These are phyloP conservation scores for Musa balbisiana DNA, from an alignment of 202 grass and related monocot genomes.

Conservation along the genomic window DNA sequence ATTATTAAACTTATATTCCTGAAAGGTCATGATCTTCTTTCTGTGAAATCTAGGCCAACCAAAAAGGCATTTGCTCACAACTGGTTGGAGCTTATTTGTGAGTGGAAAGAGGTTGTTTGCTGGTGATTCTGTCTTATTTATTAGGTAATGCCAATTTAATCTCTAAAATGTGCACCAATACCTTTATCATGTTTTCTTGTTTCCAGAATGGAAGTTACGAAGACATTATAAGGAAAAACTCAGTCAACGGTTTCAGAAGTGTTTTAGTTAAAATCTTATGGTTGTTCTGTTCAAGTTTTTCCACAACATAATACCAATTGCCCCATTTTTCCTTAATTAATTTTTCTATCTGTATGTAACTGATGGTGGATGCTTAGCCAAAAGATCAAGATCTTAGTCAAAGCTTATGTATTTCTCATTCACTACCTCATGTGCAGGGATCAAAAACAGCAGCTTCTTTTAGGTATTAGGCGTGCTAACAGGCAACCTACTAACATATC, in stretches of 20 bases:
- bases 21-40: conserved; percentile 7
- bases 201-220: not conserved
- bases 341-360: not conserved
- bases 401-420: not conserved
- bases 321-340: not conserved
- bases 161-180: not conserved
- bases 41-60: conserved; percentile 65
- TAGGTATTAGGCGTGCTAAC: conserved; percentile 82
- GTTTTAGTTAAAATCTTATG: not conserved
- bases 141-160: conserved; percentile 43
- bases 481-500: conserved; percentile 84
- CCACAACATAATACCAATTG: not conserved
- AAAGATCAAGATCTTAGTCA: not conserved
- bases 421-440: conserved; percentile 40
- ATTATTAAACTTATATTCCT: not conserved
- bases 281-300: not conserved
- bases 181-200: not conserved
- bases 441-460: conserved; percentile 84
- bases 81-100: conserved; percentile 96
- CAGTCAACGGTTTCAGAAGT: no score
- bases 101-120: conserved; percentile 88
- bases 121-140: conserved; percentile 96
- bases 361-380: not conserved
- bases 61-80: conserved; percentile 94
- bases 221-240: no score